Evolutionary conservation across 768 basidiomycete species (phyloP).

Genomic region (Galerina marginata): DNA sequence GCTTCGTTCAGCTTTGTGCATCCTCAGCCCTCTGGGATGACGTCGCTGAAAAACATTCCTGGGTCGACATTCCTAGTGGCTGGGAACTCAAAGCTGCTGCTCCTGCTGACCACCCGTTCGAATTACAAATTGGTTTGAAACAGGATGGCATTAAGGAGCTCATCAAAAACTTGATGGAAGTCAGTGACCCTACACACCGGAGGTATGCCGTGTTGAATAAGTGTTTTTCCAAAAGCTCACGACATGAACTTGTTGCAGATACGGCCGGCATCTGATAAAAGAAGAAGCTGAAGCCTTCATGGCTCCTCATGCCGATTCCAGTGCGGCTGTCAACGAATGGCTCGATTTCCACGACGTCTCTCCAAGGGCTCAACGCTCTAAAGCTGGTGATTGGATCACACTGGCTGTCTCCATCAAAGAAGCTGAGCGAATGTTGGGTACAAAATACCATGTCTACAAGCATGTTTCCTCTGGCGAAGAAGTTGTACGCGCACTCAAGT

Average conservation of each 20-base stretch:
- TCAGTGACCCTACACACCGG: conserved; percentile 58
- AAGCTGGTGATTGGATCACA: conserved; percentile 62
- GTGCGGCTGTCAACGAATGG: conserved; percentile 60
- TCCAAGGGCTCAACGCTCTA: conserved; percentile 41
- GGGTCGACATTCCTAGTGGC: conserved; percentile 55
- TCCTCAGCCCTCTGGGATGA: conserved; percentile 57
- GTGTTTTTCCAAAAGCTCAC: background rate
- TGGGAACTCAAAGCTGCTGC: conserved; percentile 54
- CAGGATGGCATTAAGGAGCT: conserved; percentile 58
- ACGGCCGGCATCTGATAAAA: conserved; percentile 64
- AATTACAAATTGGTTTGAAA: conserved; percentile 63
- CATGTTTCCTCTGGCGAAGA: conserved; percentile 53
- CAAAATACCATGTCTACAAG: conserved; percentile 62
- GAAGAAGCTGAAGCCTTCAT: conserved; percentile 60
- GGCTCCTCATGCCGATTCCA: conserved; percentile 57
- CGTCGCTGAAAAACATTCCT: conserved; percentile 56
- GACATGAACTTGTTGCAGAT: conserved; percentile 37
- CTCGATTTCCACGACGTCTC: conserved; percentile 54
- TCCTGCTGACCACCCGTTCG: conserved; percentile 51
- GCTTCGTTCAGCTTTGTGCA: conserved; percentile 38
- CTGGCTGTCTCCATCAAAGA: conserved; percentile 56
- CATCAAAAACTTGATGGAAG: conserved; percentile 56
- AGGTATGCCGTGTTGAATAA: conserved; percentile 35
- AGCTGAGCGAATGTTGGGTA: conserved; percentile 64
- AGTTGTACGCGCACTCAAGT: conserved; percentile 60